Evolutionary conservation across 306 rosid species (phyloP).

Genomic region (Castanea mollissima): DNA sequence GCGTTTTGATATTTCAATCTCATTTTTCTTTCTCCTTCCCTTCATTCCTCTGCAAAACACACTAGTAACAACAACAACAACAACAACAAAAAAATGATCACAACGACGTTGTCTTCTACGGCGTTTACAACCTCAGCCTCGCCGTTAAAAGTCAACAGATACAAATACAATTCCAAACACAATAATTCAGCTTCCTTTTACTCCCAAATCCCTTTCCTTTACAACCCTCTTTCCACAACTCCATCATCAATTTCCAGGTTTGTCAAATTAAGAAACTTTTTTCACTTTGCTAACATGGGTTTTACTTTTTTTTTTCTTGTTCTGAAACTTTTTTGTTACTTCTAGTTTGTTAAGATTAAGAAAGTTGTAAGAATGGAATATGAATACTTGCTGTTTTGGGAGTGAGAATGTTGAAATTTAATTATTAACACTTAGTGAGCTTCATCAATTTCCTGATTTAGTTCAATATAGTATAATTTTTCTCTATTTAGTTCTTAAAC

Average conservation of each 20-base stretch:
- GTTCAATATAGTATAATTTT: too few relatives aligned
- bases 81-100: constrained; percentile 24
- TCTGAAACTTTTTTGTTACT: too few relatives aligned
- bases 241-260: constrained; percentile 47
- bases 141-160: constrained; percentile 18
- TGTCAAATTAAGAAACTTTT: background rate
- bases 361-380: too few relatives aligned
- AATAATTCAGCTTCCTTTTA: constrained; percentile 16
- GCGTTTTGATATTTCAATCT: background rate
- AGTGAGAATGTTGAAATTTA: background rate
- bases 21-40: background rate
- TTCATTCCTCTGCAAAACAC: background rate
- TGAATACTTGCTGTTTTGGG: background rate
- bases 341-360: too few relatives aligned
- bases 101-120: constrained; percentile 29
- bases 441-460: too few relatives aligned
- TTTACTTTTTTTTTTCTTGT: too few relatives aligned
- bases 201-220: constrained; percentile 12
- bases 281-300: too few relatives aligned
- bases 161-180: background rate
- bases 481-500: background rate
- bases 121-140: constrained; percentile 31
- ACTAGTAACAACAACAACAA: too few relatives aligned
- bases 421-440: too few relatives aligned
- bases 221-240: constrained; percentile 23